Evolutionary conservation across 192 early-diverging fungal species (phyloP).

Genomic region (Oehlia diaphana): DNA sequence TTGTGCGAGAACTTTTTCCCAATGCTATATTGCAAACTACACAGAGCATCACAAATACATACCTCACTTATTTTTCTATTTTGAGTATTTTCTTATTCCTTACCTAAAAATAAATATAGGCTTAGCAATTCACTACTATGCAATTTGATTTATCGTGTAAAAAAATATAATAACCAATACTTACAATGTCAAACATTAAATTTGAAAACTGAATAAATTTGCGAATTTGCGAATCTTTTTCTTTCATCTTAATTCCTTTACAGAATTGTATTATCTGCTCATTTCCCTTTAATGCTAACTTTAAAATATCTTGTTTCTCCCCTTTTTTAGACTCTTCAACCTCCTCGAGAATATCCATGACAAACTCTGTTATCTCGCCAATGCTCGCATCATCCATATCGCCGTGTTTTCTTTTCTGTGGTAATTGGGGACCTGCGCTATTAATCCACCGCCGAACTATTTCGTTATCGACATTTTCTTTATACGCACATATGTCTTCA

Average conservation of each 20-base stretch:
- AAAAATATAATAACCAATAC: conserved; percentile 20
- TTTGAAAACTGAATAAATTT: conserved; percentile 18
- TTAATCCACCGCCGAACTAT: background rate
- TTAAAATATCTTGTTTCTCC: conserved; percentile 12
- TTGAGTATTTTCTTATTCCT: background rate
- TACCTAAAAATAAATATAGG: conserved; percentile 11
- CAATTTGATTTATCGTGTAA: conserved; percentile 7
- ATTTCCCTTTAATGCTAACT: conserved; percentile 14
- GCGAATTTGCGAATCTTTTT: conserved; percentile 3
- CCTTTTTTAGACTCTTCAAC: conserved; percentile 16
- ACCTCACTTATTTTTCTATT: background rate
- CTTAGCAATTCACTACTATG: background rate
- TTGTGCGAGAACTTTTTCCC: conserved; percentile 24
- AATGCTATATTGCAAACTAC: conserved; percentile 9
- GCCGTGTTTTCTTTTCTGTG: background rate
- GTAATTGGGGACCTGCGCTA: background rate
- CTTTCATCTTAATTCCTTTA: conserved; percentile 10
- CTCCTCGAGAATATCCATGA: conserved; percentile 16
- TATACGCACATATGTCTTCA: conserved; percentile 10
- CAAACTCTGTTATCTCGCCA: background rate
- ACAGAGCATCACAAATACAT: conserved; percentile 10
- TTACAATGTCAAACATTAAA: conserved; percentile 23
- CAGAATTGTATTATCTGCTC: conserved; percentile 19
- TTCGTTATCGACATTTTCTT: conserved; percentile 3
- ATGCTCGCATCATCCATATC: background rate